Evolutionary conservation across 2,329 filamentous ascomycete genomes (phyloP).

Genomic region (Seiridium unicorne): DNA sequence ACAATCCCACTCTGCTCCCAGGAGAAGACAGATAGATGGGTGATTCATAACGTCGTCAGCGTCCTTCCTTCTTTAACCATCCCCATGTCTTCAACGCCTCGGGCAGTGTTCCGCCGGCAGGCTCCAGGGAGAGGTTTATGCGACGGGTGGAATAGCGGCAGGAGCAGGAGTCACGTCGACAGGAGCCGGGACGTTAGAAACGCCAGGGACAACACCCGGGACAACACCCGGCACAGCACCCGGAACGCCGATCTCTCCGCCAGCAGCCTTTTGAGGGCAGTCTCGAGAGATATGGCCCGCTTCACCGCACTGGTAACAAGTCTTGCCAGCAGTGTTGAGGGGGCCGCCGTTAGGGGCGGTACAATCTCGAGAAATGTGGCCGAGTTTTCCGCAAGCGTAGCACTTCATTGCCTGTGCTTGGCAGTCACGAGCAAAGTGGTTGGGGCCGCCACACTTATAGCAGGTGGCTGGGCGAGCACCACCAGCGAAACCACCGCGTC

Average conservation of each 20-base stretch:
- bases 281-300: conserved; percentile 95
- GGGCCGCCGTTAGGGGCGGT: conserved; percentile 95
- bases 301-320: conserved; percentile 96
- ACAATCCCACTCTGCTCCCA: background rate
- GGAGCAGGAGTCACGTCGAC: conserved; percentile 24
- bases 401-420: conserved; percentile 99
- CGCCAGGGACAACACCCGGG: conserved; percentile 27
- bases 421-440: conserved; percentile 98
- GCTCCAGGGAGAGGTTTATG: conserved; percentile 15
- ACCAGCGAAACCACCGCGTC: conserved; percentile 71
- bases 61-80: conserved; percentile 8
- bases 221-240: conserved; percentile 12
- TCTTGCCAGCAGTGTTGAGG: conserved; percentile 94
- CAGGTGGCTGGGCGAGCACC: conserved; percentile 68
- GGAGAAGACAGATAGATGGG: background rate
- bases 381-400: conserved; percentile 94
- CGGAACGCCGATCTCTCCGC: conserved; percentile 41
- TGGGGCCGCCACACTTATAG: conserved; percentile 80
- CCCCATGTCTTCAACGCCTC: conserved; percentile 1
- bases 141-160: conserved; percentile 27
- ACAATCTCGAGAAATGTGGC: conserved; percentile 91
- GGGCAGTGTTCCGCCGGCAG: background rate
- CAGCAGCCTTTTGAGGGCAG: conserved; percentile 71
- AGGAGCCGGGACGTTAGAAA: conserved; percentile 31
- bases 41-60: conserved; percentile 12